Conservation (phyloP, 768 basidiomycete species). For the Lactifluus pinguis region DNA sequence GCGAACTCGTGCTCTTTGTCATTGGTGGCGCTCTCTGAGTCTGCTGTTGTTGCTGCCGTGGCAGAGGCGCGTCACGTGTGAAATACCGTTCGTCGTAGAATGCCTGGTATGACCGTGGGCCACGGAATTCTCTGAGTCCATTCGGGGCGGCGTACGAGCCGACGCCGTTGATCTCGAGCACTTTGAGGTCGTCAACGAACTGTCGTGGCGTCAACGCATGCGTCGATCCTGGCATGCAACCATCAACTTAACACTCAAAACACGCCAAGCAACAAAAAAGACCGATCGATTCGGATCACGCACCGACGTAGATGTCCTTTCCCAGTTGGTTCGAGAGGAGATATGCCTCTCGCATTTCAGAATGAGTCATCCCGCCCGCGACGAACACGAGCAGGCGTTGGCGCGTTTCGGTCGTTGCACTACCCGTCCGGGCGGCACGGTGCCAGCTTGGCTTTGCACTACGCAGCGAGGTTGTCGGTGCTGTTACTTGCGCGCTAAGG, state of each 20-base stretch:
- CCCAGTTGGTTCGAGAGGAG: slow-evolving; percentile 62
- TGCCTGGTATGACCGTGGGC: slow-evolving; percentile 53
- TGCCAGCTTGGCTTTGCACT: slow-evolving; percentile 90
- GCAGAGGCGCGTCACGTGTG: slow-evolving; percentile 52
- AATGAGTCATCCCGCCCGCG: slow-evolving; percentile 93
- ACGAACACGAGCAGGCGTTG: slow-evolving; percentile 85
- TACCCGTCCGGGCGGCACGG: slow-evolving; percentile 51
- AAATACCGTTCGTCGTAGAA: slow-evolving; percentile 77
- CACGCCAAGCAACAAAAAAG: not conserved
- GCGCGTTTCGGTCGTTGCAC: slow-evolving; percentile 37
- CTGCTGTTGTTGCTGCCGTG: slow-evolving; percentile 36
- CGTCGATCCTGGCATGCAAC: slow-evolving; percentile 61
- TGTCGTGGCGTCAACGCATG: slow-evolving; percentile 75
- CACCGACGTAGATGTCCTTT: slow-evolving; percentile 91
- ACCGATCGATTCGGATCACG: slow-evolving; percentile 1
- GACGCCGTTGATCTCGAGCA: slow-evolving; percentile 78
- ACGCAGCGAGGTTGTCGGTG: slow-evolving; percentile 60
- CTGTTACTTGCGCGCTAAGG: slow-evolving; percentile 38
- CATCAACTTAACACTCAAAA: not conserved
- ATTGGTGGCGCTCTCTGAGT: slow-evolving; percentile 26
- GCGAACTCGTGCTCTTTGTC: slow-evolving; percentile 22
- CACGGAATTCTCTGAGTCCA: slow-evolving; percentile 45
- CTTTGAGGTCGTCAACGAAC: slow-evolving; percentile 82
- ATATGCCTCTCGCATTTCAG: slow-evolving; percentile 87
- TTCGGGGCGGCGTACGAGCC: slow-evolving; percentile 69